phyloP scores from a whole-genome alignment of 352 stramenopile genomes.

The Phytophthora multivora region DNA sequence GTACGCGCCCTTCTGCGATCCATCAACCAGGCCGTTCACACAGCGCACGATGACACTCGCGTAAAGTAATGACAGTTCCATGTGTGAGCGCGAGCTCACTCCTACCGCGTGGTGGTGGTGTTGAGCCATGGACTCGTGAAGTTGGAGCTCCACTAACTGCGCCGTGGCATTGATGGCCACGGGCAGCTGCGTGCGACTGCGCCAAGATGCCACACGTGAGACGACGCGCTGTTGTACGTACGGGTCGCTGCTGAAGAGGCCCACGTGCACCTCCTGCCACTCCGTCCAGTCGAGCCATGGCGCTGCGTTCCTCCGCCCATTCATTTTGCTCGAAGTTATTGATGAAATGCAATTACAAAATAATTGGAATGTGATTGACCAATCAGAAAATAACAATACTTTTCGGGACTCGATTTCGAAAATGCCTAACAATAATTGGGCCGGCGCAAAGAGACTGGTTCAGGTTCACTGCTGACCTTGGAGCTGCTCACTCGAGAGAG shows the following conservation, averaged over 20 bases:
- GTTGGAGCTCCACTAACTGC: constrained; percentile 75
- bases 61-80: constrained; percentile 80
- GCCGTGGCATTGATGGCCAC: constrained; percentile 79
- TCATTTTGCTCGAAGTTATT: constrained; percentile 34
- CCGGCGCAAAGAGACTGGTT: too few species aligned
- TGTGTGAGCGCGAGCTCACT: constrained; percentile 74
- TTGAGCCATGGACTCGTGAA: constrained; percentile 73
- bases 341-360: background rate
- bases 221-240: constrained; percentile 58
- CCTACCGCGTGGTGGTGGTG: constrained; percentile 72
- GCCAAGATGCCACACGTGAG: constrained; percentile 68
- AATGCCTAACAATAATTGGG: constrained; percentile 20
- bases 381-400: constrained; percentile 28
- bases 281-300: constrained; percentile 77
- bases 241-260: constrained; percentile 56
- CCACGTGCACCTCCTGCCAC: constrained; percentile 69
- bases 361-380: constrained; percentile 1
- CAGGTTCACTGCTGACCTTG: too few species aligned
- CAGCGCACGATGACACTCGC: constrained; percentile 70
- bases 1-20: constrained; percentile 79
- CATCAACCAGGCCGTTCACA: constrained; percentile 85
- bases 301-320: constrained; percentile 49
- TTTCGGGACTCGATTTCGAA: constrained; percentile 7
- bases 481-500: too few species aligned
- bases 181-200: constrained; percentile 71